Percentiles rank a stretch among this genome's conserved stretches.
Conservation (phyloP, 495 filamentous ascomycete species). For the Cladorrhinum samala region DNA sequence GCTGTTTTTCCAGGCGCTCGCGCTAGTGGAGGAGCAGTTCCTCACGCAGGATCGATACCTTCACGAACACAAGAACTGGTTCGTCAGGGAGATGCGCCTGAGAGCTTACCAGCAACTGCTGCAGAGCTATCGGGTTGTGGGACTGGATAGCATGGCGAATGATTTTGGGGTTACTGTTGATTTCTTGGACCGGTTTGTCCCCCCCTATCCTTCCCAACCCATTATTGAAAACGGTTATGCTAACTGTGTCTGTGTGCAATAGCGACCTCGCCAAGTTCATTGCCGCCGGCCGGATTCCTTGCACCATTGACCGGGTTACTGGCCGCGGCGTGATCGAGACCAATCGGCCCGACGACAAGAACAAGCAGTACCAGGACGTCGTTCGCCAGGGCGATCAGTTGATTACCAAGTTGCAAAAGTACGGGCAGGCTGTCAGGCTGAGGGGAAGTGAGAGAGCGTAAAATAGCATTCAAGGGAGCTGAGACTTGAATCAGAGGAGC, state of each 20-base stretch:
- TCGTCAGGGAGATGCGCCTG: conserved; percentile 94
- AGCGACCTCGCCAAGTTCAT: conserved; percentile 97
- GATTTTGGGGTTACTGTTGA: conserved; percentile 96
- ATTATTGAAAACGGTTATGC: not conserved
- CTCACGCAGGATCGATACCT: conserved; percentile 89
- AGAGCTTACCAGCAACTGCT: conserved; percentile 92
- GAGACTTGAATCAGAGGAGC: not conserved
- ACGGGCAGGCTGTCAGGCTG: conserved; percentile 90
- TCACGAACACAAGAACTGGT: conserved; percentile 90
- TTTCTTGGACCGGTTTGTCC: conserved; percentile 78
- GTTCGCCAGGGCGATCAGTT: conserved; percentile 94
- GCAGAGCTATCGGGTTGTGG: conserved; percentile 97
- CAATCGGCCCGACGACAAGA: conserved; percentile 95
- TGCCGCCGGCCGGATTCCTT: conserved; percentile 84
- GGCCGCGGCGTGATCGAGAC: conserved; percentile 94
- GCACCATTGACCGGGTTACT: conserved; percentile 89
- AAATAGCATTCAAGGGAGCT: not conserved
- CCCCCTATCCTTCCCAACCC: conserved; percentile 6
- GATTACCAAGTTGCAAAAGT: conserved; percentile 98
- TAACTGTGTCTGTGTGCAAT: conserved; percentile 5
- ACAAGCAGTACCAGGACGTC: conserved; percentile 96
- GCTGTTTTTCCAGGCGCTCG: conserved; percentile 84
- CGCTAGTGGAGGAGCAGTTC: conserved; percentile 89
- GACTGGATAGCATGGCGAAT: conserved; percentile 87
- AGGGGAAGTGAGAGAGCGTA: conserved; percentile 84